These are phyloP conservation scores for Heritiera littoralis DNA, from an alignment of 345 rosid species.

Conservation along the genomic window DNA sequence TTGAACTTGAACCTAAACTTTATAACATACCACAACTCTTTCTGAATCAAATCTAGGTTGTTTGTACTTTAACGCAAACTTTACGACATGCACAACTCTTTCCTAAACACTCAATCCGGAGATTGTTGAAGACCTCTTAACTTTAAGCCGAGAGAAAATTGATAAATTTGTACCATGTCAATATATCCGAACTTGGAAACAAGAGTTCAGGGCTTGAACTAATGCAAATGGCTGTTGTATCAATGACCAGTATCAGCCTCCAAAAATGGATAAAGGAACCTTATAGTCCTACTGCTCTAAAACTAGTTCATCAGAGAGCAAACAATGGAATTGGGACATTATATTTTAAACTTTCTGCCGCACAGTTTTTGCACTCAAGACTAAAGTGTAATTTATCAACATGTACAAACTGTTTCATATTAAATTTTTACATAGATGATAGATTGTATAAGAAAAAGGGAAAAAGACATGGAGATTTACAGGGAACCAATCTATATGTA, in stretches of 20 bases:
- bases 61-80: too few species aligned
- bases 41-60: too few species aligned
- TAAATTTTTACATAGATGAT: neutral
- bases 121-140: too few species aligned
- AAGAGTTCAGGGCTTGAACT: neutral
- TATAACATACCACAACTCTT: too few species aligned
- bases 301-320: neutral
- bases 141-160: too few species aligned
- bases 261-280: neutral
- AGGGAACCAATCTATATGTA: neutral
- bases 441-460: neutral
- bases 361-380: neutral
- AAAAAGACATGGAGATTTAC: neutral
- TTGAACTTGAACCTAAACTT: too few species aligned
- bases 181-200: neutral
- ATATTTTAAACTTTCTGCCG: neutral
- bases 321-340: neutral
- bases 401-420: conserved; percentile 6
- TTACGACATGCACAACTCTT: too few species aligned
- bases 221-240: neutral
- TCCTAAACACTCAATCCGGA: too few species aligned
- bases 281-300: neutral
- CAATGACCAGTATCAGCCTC: neutral
- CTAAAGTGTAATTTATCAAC: neutral
- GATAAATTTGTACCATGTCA: neutral